Evolutionary conservation across 2,329 filamentous ascomycete genomes (phyloP), one percentile per base, ranked within the genome.

Genomic region (Fusarium cyanostomum): DNA sequence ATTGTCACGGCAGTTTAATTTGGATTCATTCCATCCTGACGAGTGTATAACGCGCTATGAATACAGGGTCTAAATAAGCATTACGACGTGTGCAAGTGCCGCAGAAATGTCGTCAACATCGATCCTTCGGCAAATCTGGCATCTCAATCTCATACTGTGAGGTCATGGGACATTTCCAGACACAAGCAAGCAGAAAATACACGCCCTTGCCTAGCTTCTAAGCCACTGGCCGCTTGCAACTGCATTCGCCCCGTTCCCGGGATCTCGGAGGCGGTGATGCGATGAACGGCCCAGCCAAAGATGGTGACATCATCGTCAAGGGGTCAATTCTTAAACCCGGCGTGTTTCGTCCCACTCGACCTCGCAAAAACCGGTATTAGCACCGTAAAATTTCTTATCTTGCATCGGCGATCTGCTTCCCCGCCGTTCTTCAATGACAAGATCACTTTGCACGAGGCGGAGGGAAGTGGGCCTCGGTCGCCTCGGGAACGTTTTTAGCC

Each of bases 231-330:
- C 7, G 15, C 27, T 16, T 30, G 13, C 7, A 8, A 13, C n/a
- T 12, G 7, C 4, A 8, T 24, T n/a, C 24, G 13, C 24, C 39
- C 18, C 43, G 21, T 63, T 30, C 34, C 62, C 62, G 41, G 66
- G 46, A 66, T 66, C 63, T 59, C 59, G 62, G 60, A 45, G 13
- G 30, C 26, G 50, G 50, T 21, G 21, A 21, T 21, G 50, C 45
- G 50, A 46, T 53, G 33, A 26, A 16, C 50, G 30, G 9, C 26
- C 8, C n/a, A 13, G 33, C 30, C 27, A 15, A n/a, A 21, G 35
- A 28, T 33, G 31, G 34, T 65, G 62, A 65, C 58, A 66, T 65
- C 62, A 65, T 65, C 24, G 61, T 28, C 48, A 56, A 38, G 33
- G 55, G 49, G 48, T 44, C 35, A 11, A 21, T 6, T 21, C 21